Percentiles rank a stretch among this genome's conserved stretches.
These are phyloP conservation scores for Ogataea nakhonphanomensis DNA, from an alignment of 805 yeast species.

Conservation along the genomic window DNA sequence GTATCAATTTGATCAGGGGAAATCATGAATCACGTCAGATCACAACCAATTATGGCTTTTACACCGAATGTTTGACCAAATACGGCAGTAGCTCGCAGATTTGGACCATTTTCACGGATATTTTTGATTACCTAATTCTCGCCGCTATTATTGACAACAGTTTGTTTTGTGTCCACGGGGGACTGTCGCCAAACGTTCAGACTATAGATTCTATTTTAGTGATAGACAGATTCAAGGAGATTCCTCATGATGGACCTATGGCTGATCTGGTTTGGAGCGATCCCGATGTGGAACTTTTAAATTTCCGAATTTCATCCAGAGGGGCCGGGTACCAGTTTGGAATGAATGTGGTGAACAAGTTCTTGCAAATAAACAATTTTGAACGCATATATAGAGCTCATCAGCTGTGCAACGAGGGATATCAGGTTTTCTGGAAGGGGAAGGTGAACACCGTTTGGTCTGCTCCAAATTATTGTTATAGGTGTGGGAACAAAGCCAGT, in stretches of 20 bases:
- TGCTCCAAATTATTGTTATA: conserved; percentile 95
- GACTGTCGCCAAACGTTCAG: conserved; percentile 91
- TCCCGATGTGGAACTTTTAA: conserved; percentile 79
- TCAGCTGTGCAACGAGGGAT: conserved; percentile 95
- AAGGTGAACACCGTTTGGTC: conserved; percentile 96
- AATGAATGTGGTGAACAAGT: conserved; percentile 81
- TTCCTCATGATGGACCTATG: conserved; percentile 99
- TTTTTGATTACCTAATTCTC: conserved; percentile 86
- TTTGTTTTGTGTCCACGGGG: conserved; percentile 96
- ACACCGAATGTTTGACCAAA: conserved; percentile 88
- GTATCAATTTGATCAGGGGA: conserved; percentile 84
- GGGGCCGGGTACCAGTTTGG: conserved; percentile 99
- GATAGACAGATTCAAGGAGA: conserved; percentile 87
- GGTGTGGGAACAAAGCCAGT: conserved; percentile 98
- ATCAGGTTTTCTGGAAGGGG: conserved; percentile 86
- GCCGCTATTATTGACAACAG: conserved; percentile 88
- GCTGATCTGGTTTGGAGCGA: conserved; percentile 99
- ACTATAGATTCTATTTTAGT: conserved; percentile 88
- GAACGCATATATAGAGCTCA: conserved; percentile 89
- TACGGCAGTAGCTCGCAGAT: conserved; percentile 72
- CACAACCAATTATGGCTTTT: conserved; percentile 96
- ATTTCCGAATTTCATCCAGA: conserved; percentile 85
- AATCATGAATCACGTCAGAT: conserved; percentile 96
- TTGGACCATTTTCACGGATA: conserved; percentile 87
- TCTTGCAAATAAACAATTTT: conserved; percentile 72